Evolutionary conservation across 305 asterid genomes (phyloP).

Genomic region (Coffea humblotiana): DNA sequence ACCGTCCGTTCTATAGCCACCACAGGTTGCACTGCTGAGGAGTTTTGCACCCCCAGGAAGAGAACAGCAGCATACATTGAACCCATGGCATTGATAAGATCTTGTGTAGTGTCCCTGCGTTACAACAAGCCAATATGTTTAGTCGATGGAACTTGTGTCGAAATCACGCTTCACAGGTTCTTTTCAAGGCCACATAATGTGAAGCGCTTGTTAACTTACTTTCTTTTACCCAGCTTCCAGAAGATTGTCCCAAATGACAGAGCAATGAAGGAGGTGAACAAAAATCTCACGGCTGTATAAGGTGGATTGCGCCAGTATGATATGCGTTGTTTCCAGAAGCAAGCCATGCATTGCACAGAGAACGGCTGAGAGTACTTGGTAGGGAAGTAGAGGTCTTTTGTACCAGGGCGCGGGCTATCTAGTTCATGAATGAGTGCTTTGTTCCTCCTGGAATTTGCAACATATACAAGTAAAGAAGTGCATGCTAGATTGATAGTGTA

Average conservation of each 20-base stretch:
- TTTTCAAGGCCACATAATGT: background rate
- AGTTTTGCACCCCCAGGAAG: slow-evolving; percentile 56
- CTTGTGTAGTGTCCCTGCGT: slow-evolving; percentile 41
- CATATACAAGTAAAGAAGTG: slow-evolving; percentile 3
- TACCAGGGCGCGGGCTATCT: slow-evolving; percentile 46
- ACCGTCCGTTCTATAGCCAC: slow-evolving; percentile 62
- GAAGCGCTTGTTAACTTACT: slow-evolving; percentile 28
- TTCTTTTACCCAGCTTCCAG: slow-evolving; percentile 47
- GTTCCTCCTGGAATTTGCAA: slow-evolving; percentile 44
- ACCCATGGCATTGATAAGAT: slow-evolving; percentile 63
- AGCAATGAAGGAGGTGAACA: slow-evolving; percentile 46
- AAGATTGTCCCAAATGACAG: slow-evolving; percentile 51
- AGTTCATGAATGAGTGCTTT: slow-evolving; percentile 47
- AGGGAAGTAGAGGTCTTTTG: slow-evolving; percentile 39
- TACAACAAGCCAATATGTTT: slow-evolving; percentile 3
- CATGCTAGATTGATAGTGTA: background rate
- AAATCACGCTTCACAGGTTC: background rate
- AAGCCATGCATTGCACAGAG: slow-evolving; percentile 46
- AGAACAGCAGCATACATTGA: slow-evolving; percentile 47
- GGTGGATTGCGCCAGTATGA: slow-evolving; percentile 62
- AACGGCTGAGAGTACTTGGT: slow-evolving; percentile 47
- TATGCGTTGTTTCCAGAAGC: slow-evolving; percentile 59
- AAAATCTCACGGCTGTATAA: slow-evolving; percentile 51
- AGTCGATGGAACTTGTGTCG: background rate
- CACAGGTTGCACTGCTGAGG: slow-evolving; percentile 60